Base-by-base conservation (phyloP, 192 early-diverging fungal genomes). In the Coemansia erecta region DNA sequence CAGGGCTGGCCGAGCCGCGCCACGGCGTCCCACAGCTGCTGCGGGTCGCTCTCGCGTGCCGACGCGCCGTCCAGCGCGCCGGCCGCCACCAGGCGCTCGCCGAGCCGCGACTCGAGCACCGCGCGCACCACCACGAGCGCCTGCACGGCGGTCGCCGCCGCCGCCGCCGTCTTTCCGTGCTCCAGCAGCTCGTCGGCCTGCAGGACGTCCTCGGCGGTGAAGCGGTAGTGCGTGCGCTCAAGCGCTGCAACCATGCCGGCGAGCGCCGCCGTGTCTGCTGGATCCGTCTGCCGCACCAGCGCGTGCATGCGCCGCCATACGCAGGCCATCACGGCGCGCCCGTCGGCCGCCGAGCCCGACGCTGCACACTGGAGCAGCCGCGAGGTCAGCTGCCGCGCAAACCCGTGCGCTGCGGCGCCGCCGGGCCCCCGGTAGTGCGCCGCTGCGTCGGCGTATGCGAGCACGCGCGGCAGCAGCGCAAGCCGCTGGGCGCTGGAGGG, bases 41-140 rank as follows among this genome's bases (percentile, higher is more conserved):
- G 60, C 40, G 73, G 68, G 42, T 63, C 54, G 40, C 61, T 66
- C 53, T 46, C 22, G 12, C 46, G 35, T n/a, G 71, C 53, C 2
- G 49, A 21, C 45, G 21, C 41, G 39, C 37, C 52, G 41, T 56
- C 61, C 40, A 70, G 49, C 35, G 33, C 49, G 2, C 62, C 70
- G 21, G 45, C n/a, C 22, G 46, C 49, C 8, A 64, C 70, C 28
- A 78, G 70, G 19, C 49, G 58, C 35, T 53, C 31, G 0, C 64
- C 75, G 37, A 68, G 58, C 5, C 65, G 75, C 24, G 77, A 73
- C 61, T 73, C 71, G 19, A 80, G 77, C 45, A 80, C 61, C 5
- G 77, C 63, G 23, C 72, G 67, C 49, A 73, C 18, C 17, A 67
- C 77, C 5, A 53, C 40, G 48, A 73, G 58, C 42, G 64, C 60